Evolutionary conservation across 345 rosid species (phyloP).

Genomic region (Syzygium aqueum): DNA sequence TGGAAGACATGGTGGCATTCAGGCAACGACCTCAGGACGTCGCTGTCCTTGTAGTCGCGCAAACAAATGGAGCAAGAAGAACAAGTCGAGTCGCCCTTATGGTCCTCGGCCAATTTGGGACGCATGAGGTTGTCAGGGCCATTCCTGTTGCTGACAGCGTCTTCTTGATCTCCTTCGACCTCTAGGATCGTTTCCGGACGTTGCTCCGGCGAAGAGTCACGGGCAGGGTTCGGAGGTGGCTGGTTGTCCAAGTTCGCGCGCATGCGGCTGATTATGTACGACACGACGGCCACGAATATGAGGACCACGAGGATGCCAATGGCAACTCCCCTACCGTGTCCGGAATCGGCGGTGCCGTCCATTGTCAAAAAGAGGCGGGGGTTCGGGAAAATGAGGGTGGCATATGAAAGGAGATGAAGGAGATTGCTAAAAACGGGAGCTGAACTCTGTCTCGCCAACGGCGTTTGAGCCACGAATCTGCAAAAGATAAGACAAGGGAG

Average conservation of each 20-base stretch:
- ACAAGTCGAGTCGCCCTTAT: neutral
- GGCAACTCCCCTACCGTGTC: neutral
- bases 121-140: slow-evolving; percentile 2
- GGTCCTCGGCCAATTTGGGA: slow-evolving; percentile 27
- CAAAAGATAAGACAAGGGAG: neutral
- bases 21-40: slow-evolving; percentile 1
- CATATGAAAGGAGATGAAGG: neutral
- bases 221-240: neutral
- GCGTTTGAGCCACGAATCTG: neutral
- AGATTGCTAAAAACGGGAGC: neutral
- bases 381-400: neutral
- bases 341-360: neutral
- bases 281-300: neutral
- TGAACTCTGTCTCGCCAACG: neutral
- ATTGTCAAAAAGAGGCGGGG: neutral
- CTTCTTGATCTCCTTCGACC: neutral
- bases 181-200: neutral
- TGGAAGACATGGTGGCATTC: slow-evolving; percentile 9
- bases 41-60: slow-evolving; percentile 1
- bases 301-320: neutral
- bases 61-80: slow-evolving; percentile 6
- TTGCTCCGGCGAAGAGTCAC: neutral
- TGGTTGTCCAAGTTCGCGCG: neutral
- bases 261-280: neutral
- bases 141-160: neutral